These are phyloP conservation scores for Globisporangium nunn DNA, from an alignment of 352 stramenopile genomes.

Conservation along the genomic window DNA sequence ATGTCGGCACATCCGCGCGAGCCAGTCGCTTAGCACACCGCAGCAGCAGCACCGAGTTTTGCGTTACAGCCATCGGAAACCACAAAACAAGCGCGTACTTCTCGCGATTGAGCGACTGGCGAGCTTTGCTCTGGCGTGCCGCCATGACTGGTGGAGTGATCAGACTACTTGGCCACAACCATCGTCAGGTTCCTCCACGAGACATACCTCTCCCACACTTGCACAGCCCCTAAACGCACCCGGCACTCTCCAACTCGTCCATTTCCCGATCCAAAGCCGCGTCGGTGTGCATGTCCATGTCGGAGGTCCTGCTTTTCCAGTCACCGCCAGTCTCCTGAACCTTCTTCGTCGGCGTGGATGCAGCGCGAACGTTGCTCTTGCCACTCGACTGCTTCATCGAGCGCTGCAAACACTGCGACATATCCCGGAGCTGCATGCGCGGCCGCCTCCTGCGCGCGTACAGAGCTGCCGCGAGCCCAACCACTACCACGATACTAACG, in stretches of 20 bases:
- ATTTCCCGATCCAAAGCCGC: constrained; percentile 8
- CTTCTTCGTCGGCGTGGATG: background rate
- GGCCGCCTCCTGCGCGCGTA: constrained; percentile 45
- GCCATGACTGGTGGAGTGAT: background rate
- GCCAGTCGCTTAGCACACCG: background rate
- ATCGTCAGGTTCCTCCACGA: background rate
- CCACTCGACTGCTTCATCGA: constrained; percentile 6
- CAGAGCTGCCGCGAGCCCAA: constrained; percentile 38
- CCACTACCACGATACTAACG: constrained; percentile 35
- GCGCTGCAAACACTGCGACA: constrained; percentile 9
- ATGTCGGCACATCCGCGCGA: background rate
- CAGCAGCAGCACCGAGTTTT: background rate
- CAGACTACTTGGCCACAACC: constrained; percentile 2
- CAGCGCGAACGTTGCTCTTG: background rate
- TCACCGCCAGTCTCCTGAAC: constrained; percentile 3
- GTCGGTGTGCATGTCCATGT: constrained; percentile 4
- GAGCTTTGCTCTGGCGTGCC: constrained; percentile 9
- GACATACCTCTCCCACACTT: background rate
- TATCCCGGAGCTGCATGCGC: constrained; percentile 9
- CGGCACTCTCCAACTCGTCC: constrained; percentile 13
- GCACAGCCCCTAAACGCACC: background rate
- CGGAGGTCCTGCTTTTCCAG: constrained; percentile 12
- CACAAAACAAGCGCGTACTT: constrained; percentile 19
- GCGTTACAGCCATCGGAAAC: background rate
- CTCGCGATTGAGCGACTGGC: constrained; percentile 17